Evolutionary conservation across 2,329 filamentous ascomycete genomes (phyloP).

Genomic region (Clarireedia hainanense): DNA sequence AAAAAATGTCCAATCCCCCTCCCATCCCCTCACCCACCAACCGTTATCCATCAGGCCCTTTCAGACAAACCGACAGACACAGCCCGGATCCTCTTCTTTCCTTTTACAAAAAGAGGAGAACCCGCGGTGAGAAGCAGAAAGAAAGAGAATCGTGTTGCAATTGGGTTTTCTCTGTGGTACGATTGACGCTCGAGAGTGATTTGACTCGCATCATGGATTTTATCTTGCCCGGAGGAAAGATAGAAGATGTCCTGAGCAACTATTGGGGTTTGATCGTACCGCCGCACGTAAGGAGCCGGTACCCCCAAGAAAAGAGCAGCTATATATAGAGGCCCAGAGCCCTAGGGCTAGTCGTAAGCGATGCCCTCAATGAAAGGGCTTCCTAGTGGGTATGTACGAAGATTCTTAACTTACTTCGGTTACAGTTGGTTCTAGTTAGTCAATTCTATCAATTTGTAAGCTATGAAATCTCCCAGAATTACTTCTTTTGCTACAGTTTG

Average conservation of each 20-base stretch:
- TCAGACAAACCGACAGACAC: slow-evolving; percentile 21
- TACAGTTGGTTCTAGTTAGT: too few relatives aligned
- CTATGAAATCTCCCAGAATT: too few relatives aligned
- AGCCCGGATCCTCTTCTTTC: neutral
- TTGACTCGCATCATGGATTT: slow-evolving; percentile 25
- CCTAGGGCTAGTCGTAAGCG: too few relatives aligned
- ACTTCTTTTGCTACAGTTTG: too few relatives aligned
- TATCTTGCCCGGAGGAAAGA: neutral
- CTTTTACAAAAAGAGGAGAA: slow-evolving; percentile 18
- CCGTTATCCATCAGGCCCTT: slow-evolving; percentile 18
- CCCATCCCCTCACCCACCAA: slow-evolving; percentile 27
- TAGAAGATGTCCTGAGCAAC: slow-evolving; percentile 26
- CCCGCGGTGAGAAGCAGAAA: slow-evolving; percentile 33
- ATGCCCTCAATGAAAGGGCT: too few relatives aligned
- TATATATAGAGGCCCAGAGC: too few relatives aligned
- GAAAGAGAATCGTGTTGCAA: slow-evolving; percentile 59
- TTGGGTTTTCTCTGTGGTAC: slow-evolving; percentile 45
- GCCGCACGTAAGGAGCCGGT: slow-evolving; percentile 26
- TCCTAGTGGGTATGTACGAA: too few relatives aligned
- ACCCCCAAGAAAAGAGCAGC: neutral
- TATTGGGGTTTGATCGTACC: slow-evolving; percentile 23
- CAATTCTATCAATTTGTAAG: too few relatives aligned
- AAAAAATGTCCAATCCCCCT: slow-evolving; percentile 47
- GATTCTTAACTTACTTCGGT: too few relatives aligned
- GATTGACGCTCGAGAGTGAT: slow-evolving; percentile 28